A percentile compares a stretch with the other conserved stretches of the same genome.
These are phyloP conservation scores for Leccinum angustisporum DNA, from an alignment of 1,284 basidiomycete genomes.

Conservation along the genomic window DNA sequence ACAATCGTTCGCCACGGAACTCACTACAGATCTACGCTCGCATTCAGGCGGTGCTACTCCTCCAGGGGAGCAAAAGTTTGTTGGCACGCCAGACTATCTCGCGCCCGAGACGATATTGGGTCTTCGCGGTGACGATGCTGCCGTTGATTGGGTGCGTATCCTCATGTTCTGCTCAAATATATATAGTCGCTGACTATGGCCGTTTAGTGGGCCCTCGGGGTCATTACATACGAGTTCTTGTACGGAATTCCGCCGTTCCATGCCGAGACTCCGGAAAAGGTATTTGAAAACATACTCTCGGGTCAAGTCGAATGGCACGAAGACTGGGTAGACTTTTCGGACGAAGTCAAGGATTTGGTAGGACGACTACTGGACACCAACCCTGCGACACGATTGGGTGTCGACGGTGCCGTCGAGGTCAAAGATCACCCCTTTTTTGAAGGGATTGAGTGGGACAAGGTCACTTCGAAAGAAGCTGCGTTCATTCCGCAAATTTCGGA, in stretches of 20 bases:
- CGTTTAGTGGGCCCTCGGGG: slow-evolving; percentile 90
- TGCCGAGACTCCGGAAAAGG: slow-evolving; percentile 93
- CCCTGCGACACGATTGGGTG: slow-evolving; percentile 79
- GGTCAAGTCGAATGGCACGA: slow-evolving; percentile 96
- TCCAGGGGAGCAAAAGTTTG: slow-evolving; percentile 85
- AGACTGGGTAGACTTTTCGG: slow-evolving; percentile 85
- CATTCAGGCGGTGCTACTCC: slow-evolving; percentile 64
- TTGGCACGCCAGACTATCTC: slow-evolving; percentile 96
- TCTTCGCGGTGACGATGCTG: slow-evolving; percentile 91
- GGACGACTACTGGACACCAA: slow-evolving; percentile 84
- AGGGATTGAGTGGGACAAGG: slow-evolving; percentile 91
- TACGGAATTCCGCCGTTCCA: slow-evolving; percentile 98
- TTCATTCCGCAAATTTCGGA: slow-evolving; percentile 96
- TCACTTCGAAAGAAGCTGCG: slow-evolving; percentile 85
- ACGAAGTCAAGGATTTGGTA: slow-evolving; percentile 91
- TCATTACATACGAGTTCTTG: slow-evolving; percentile 98
- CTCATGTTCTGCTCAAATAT: slow-evolving; percentile 8
- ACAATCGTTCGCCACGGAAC: slow-evolving; percentile 78
- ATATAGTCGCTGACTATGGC: slow-evolving; percentile 17
- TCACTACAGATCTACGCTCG: slow-evolving; percentile 77
- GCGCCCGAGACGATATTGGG: slow-evolving; percentile 97
- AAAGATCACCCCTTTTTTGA: slow-evolving; percentile 90
- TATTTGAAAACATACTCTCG: slow-evolving; percentile 99
- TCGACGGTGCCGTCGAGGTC: slow-evolving; percentile 89
- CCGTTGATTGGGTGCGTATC: slow-evolving; percentile 89